Evolutionary conservation across 1,284 basidiomycete species (phyloP).

Genomic region (Golubevia sp.): DNA sequence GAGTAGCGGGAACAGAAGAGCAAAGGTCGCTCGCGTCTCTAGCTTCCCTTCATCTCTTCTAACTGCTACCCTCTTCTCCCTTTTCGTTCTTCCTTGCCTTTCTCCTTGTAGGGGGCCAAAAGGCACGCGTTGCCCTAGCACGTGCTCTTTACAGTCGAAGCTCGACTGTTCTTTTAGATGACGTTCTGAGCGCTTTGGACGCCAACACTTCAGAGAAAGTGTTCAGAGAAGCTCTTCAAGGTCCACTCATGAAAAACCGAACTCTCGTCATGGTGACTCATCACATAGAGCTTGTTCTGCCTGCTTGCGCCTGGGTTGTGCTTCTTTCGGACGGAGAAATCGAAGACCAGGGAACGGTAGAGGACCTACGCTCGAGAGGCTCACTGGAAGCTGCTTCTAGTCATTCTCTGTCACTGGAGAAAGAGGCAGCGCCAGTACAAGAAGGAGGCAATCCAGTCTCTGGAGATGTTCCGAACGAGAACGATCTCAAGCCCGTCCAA

Average conservation of each 20-base stretch:
- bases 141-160: slow-evolving; percentile 37
- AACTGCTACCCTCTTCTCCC: no score
- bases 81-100: no score
- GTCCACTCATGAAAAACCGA: slow-evolving; percentile 63
- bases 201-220: slow-evolving; percentile 62
- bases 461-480: slow-evolving; percentile 7
- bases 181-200: slow-evolving; percentile 76
- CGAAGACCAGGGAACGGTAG: neutral
- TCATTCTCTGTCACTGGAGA: neutral
- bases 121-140: slow-evolving; percentile 64
- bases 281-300: slow-evolving; percentile 32
- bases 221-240: slow-evolving; percentile 23
- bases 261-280: slow-evolving; percentile 80
- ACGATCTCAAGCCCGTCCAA: slow-evolving; percentile 12
- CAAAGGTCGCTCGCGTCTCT: neutral
- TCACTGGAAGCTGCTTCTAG: neutral
- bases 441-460: slow-evolving; percentile 1
- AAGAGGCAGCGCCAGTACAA: slow-evolving; percentile 7
- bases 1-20: slow-evolving; percentile 33
- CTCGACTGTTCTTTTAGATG: slow-evolving; percentile 68
- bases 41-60: neutral
- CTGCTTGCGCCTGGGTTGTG: slow-evolving; percentile 22
- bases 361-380: neutral
- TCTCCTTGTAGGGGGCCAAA: neutral
- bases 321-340: slow-evolving; percentile 11